Conservation (phyloP, 495 filamentous ascomycete genomes). For the Trichoderma orchidacearum region DNA sequence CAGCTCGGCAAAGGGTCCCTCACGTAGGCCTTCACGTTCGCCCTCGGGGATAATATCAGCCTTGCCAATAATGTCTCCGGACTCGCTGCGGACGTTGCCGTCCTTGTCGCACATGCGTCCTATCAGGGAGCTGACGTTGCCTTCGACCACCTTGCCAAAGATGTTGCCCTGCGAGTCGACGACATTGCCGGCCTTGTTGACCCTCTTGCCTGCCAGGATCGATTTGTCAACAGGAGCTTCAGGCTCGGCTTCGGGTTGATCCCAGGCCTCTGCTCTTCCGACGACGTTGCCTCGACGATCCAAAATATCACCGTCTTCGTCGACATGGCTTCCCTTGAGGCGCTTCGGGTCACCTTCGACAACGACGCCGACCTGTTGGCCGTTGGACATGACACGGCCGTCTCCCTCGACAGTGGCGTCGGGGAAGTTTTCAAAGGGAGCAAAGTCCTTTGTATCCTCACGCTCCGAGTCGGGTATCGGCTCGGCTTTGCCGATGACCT, state of each 20-base stretch:
- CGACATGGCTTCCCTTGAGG: slow-evolving; percentile 62
- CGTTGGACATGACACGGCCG: slow-evolving; percentile 59
- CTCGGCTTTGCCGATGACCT: slow-evolving; percentile 61
- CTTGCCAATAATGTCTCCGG: slow-evolving; percentile 62
- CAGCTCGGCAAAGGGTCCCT: slow-evolving; percentile 70
- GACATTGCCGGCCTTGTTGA: slow-evolving; percentile 77
- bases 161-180: slow-evolving; percentile 64
- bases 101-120: slow-evolving; percentile 73
- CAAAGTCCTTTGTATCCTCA: slow-evolving; percentile 43
- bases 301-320: slow-evolving; percentile 73
- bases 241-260: slow-evolving; percentile 34
- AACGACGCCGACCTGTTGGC: slow-evolving; percentile 56
- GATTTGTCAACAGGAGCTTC: slow-evolving; percentile 47
- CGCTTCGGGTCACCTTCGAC: slow-evolving; percentile 64
- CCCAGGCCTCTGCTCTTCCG: slow-evolving; percentile 59
- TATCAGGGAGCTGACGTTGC: slow-evolving; percentile 53
- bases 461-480: slow-evolving; percentile 59
- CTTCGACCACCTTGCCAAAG: slow-evolving; percentile 62
- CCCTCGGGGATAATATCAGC: slow-evolving; percentile 69
- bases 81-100: slow-evolving; percentile 70
- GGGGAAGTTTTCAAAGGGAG: slow-evolving; percentile 64
- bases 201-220: slow-evolving; percentile 62
- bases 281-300: slow-evolving; percentile 70
- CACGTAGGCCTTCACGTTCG: slow-evolving; percentile 50
- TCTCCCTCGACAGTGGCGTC: slow-evolving; percentile 53